phyloP scores from a whole-genome alignment of 2,329 filamentous ascomycete species.

The Colletotrichum lupini region DNA sequence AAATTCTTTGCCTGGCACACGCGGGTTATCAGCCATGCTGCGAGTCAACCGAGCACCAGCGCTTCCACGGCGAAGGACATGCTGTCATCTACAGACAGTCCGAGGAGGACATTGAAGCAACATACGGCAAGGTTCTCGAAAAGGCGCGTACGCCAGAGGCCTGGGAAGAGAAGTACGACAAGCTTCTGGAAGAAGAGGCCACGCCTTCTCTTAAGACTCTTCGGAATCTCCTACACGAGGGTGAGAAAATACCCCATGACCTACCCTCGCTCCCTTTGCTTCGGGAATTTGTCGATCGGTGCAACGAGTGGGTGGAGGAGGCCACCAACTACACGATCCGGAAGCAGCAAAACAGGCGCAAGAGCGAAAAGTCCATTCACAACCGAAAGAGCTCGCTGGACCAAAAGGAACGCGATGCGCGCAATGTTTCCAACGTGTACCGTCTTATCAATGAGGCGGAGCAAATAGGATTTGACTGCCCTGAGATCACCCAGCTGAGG shows the following conservation, averaged over 20 bases:
- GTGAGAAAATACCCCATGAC: slow-evolving; percentile 94
- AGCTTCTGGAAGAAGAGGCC: slow-evolving; percentile 83
- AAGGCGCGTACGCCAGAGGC: slow-evolving; percentile 86
- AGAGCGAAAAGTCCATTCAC: slow-evolving; percentile 90
- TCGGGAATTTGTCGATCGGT: slow-evolving; percentile 91
- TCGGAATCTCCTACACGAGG: slow-evolving; percentile 86
- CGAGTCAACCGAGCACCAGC: slow-evolving; percentile 71
- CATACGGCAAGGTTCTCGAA: slow-evolving; percentile 82
- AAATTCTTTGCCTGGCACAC: slow-evolving; percentile 84
- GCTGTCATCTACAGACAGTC: slow-evolving; percentile 81
- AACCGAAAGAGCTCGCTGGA: slow-evolving; percentile 70
- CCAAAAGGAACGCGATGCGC: slow-evolving; percentile 86
- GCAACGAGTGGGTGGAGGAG: slow-evolving; percentile 98
- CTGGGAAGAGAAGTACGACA: slow-evolving; percentile 92
- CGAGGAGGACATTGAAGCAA: slow-evolving; percentile 73
- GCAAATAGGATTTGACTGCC: slow-evolving; percentile 90
- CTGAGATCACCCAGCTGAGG: slow-evolving; percentile 86
- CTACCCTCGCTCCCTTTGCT: slow-evolving; percentile 85
- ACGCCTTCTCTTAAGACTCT: slow-evolving; percentile 88
- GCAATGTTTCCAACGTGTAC: slow-evolving; percentile 89
- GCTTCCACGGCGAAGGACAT: slow-evolving; percentile 78
- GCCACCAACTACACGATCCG: slow-evolving; percentile 95
- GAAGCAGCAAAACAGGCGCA: slow-evolving; percentile 96
- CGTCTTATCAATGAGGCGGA: slow-evolving; percentile 86
- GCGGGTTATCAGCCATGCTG: slow-evolving; percentile 87